Evolutionary conservation across 169 alveolate species (phyloP).

Genomic region (Condylostoma magnum): DNA sequence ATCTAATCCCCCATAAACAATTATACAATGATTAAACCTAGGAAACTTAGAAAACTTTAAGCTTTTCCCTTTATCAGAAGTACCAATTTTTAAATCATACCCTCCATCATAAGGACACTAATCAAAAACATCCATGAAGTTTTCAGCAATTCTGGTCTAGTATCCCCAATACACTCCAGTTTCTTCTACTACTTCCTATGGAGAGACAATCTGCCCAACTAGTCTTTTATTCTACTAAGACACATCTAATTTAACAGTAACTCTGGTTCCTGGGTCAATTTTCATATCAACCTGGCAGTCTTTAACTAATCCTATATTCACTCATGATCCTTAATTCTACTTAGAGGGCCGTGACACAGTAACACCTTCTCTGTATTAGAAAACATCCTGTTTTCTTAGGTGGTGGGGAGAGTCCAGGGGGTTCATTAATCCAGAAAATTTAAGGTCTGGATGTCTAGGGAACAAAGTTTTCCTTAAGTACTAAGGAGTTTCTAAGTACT

Average conservation of each 20-base stretch:
- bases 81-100: slow-evolving; percentile 89
- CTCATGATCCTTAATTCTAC: slow-evolving; percentile 73
- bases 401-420: slow-evolving; percentile 99
- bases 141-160: slow-evolving; percentile 84
- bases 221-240: slow-evolving; percentile 28
- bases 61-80: slow-evolving; percentile 87
- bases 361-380: slow-evolving; percentile 88
- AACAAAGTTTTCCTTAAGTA: slow-evolving; percentile 92
- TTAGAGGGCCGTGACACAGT: slow-evolving; percentile 77
- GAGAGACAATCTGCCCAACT: slow-evolving; percentile 47
- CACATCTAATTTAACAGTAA: slow-evolving; percentile 74
- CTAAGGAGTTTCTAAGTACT: slow-evolving; percentile 98
- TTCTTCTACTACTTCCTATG: slow-evolving; percentile 35
- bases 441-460: slow-evolving; percentile 85
- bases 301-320: slow-evolving; percentile 72
- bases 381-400: slow-evolving; percentile 92
- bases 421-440: slow-evolving; percentile 95
- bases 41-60: slow-evolving; percentile 35
- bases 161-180: slow-evolving; percentile 91
- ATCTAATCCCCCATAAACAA: slow-evolving; percentile 89
- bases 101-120: slow-evolving; percentile 80
- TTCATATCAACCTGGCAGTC: slow-evolving; percentile 61
- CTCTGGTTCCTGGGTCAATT: slow-evolving; percentile 71
- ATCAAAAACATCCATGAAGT: slow-evolving; percentile 63
- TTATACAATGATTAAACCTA: slow-evolving; percentile 75